Evolutionary conservation across 345 rosid genomes (phyloP), one percentile per base, ranked within the genome.

Genomic region (Pseudoturritis turrita): DNA sequence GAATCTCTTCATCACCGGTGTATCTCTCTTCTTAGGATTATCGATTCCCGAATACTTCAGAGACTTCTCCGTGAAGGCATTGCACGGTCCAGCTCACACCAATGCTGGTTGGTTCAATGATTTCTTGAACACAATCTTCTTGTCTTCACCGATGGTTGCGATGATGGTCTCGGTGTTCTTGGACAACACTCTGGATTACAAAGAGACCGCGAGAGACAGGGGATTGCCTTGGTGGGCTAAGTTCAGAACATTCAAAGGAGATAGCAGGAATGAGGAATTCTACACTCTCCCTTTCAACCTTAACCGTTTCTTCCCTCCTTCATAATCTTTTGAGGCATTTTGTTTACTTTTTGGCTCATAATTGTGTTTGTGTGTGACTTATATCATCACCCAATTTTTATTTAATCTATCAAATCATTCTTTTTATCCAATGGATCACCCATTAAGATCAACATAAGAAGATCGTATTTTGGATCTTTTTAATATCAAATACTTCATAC

Each of bases 201-300:
- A 90, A 83, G 89, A 92, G 28, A 86, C 89, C 19, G 96, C 91
- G 7, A 84, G 74, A 75, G 99, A 96, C 28, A 80, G 98, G 70
- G 99, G 99, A 21, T 82, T 92, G 93, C 92, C 91, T 22, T 96
- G 99, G 98, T 96, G 99, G 98, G 94, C 75, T 31, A 89, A 86
- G 65, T 89, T 95, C 80, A 77, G 94, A 60, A 81, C 98, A 19
- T 92, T 95, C 52, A 87, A 92, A 77, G 96, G 96, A 60, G 97
- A 89, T 81, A 79, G 87, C 73, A 77, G 98, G 50, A 96, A 89
- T 60, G 96, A 91, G 31, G 98, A 96, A 70, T 96, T 96, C 76
- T 96, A 96, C 80, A 85, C 97, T 5, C 99, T 96, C 55, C 98
- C 96, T 6, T 96, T 96, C 82, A 95, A 91, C 79, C 88, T 95